These are phyloP conservation scores for Calophaca sinica DNA, from an alignment of 306 rosid genomes.

Conservation along the genomic window DNA sequence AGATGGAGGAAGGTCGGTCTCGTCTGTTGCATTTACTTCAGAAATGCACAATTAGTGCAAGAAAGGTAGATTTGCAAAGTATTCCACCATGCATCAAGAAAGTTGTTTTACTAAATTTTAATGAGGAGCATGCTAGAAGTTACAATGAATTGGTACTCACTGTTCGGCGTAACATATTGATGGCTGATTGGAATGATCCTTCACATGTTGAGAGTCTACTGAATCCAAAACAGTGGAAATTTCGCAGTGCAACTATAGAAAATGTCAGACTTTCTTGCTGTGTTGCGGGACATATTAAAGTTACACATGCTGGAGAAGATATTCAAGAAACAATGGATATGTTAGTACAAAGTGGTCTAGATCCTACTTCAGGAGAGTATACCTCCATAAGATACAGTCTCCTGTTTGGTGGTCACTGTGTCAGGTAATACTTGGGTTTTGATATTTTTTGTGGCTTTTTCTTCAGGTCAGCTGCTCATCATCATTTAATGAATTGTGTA, in stretches of 20 bases:
- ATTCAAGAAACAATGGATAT: constrained; percentile 97
- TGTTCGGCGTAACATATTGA: constrained; percentile 86
- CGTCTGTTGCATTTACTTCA: constrained; percentile 80
- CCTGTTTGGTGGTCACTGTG: constrained; percentile 75
- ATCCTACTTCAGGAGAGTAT: constrained; percentile 76
- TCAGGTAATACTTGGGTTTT: constrained; percentile 64
- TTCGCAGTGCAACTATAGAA: constrained; percentile 71
- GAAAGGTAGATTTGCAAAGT: constrained; percentile 77
- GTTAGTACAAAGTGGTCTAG: constrained; percentile 76
- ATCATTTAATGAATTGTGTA: constrained; percentile 43
- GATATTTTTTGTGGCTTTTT: constrained; percentile 38
- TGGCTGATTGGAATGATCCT: constrained; percentile 99
- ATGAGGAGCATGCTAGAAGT: constrained; percentile 86
- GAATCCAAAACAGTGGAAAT: constrained; percentile 94
- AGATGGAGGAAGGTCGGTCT: constrained; percentile 94
- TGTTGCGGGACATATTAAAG: constrained; percentile 98
- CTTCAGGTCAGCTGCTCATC: constrained; percentile 28
- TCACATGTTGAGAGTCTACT: constrained; percentile 95
- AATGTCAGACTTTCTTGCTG: constrained; percentile 96
- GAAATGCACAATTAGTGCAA: constrained; percentile 91
- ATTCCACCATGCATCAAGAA: constrained; percentile 94
- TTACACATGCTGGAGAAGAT: constrained; percentile 94
- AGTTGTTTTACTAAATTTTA: constrained; percentile 69
- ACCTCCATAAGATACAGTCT: constrained; percentile 72
- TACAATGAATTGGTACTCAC: constrained; percentile 93